Conservation (phyloP, 176 grass and related monocot species). For the Puya raimondii region DNA sequence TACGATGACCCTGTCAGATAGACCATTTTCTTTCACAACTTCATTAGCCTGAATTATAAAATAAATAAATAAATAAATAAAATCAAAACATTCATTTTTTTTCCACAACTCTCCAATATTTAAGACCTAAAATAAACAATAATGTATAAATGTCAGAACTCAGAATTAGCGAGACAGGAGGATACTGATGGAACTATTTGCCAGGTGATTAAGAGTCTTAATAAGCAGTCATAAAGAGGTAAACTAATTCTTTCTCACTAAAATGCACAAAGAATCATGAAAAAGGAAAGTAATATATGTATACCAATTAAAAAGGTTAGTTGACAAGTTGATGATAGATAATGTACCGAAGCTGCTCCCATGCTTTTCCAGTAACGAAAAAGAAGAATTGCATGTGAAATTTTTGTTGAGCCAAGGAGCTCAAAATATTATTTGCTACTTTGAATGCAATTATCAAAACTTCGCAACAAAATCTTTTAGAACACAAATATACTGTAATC, state of each 20-base stretch:
- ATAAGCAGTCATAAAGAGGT: neutral
- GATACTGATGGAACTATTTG: neutral
- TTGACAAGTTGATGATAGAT: too few relatives aligned
- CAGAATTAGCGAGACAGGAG: too few relatives aligned
- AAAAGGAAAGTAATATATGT: too few relatives aligned
- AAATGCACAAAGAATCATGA: too few relatives aligned
- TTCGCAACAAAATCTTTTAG: too few relatives aligned
- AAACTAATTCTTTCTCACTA: neutral
- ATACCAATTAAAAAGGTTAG: too few relatives aligned
- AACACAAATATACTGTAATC: too few relatives aligned
- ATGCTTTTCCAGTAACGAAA: neutral
- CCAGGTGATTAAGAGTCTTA: neutral
- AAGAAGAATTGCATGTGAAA: neutral
- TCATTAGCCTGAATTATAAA: constrained; percentile 42
- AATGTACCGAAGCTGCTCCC: neutral
- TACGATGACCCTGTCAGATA: constrained; percentile 60
- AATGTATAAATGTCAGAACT: neutral
- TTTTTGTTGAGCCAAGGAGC: neutral
- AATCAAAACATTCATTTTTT: neutral
- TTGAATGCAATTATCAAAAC: neutral
- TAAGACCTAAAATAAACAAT: neutral
- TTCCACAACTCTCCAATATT: neutral
- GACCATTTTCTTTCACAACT: constrained; percentile 68
- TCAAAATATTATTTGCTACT: neutral
- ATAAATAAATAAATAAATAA: neutral